Evolutionary conservation across 129 eudicot genomes (phyloP).

Genomic region (Pseudognaphalium luteoalbum): DNA sequence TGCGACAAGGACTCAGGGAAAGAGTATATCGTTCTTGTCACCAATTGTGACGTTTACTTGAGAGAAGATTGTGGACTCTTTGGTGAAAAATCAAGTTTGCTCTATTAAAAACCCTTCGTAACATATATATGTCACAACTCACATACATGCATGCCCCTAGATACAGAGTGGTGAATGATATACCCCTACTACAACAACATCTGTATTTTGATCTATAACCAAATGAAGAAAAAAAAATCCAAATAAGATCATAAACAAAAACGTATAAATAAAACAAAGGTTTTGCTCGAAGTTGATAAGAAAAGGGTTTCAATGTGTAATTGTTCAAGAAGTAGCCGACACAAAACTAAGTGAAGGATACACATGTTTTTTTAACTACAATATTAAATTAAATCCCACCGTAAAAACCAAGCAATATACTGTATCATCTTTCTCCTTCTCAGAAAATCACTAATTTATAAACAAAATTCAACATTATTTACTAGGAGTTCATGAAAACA

Average conservation of each 20-base stretch:
- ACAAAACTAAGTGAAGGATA: neutral
- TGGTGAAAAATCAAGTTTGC: conserved; percentile 55
- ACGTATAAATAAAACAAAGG: neutral
- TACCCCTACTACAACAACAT: conserved; percentile 32
- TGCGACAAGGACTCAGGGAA: conserved; percentile 57
- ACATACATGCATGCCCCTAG: conserved; percentile 41
- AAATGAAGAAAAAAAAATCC: neutral
- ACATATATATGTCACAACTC: conserved; percentile 30
- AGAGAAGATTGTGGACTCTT: conserved; percentile 52
- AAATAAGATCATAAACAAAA: neutral
- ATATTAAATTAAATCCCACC: too few relatives aligned
- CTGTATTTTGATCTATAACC: conserved; percentile 45
- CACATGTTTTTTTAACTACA: too few relatives aligned
- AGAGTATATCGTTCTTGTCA: conserved; percentile 39
- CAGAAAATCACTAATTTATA: too few relatives aligned
- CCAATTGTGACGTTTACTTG: conserved; percentile 20
- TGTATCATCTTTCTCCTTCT: too few relatives aligned
- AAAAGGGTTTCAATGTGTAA: too few relatives aligned
- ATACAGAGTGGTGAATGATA: conserved; percentile 39
- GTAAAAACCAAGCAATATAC: too few relatives aligned
- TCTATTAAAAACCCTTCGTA: conserved; percentile 52
- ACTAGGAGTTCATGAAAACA: too few relatives aligned
- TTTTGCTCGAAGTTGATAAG: too few relatives aligned
- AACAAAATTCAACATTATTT: too few relatives aligned
- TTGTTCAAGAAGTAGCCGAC: neutral